Evolutionary conservation across 2,329 filamentous ascomycete genomes (phyloP), one percentile per base, ranked within the genome.

Genomic region (Trichoderma sp.): DNA sequence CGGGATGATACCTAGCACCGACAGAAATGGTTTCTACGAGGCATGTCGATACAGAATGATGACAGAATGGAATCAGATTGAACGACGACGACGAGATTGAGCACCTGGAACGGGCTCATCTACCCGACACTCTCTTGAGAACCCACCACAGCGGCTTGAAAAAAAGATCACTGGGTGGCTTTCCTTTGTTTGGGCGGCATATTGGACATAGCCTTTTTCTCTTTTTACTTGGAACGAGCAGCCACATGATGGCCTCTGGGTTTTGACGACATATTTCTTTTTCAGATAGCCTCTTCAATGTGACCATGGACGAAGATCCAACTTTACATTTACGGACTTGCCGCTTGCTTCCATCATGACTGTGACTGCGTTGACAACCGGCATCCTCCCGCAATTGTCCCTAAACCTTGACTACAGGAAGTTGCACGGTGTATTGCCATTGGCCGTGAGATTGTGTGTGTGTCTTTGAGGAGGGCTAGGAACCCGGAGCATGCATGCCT

Each of bases 171-270:
- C 62, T 52, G 21, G 45, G 26, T 59, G 62, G 62, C 55, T 64
- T 64, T 64, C 62, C 52, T 64, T 64, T 64, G 62, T 64, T 51
- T 57, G 61, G 55, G 39, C 45, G 62, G 62, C 55, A 52, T 64
- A 52, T 58, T 64, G 54, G 54, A 59, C 26, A 48, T 50, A 57
- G 60, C 21, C 44, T 34, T 34, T 34, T 34, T 10, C 21, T 24
- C 21, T 64, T 58, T 59, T 64, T 58, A 52, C 34, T 64, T 64
- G 52, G 62, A 58, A 58, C 26, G 14, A 59, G 55, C 24, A 24
- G 59, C 62, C 54, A 59, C 54, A 47, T 15, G 54, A 58, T 64
- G 62, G 62, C 47, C 55, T 58, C 14, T 59, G 55, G 45, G 47
- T 57, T 64, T 64, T 64, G 30, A 64, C 61, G 61, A 64, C 61